Evolutionary conservation across 257 asterid genomes (phyloP), one percentile per base, ranked within the genome.

Genomic region (Nicotiana paniculata): DNA sequence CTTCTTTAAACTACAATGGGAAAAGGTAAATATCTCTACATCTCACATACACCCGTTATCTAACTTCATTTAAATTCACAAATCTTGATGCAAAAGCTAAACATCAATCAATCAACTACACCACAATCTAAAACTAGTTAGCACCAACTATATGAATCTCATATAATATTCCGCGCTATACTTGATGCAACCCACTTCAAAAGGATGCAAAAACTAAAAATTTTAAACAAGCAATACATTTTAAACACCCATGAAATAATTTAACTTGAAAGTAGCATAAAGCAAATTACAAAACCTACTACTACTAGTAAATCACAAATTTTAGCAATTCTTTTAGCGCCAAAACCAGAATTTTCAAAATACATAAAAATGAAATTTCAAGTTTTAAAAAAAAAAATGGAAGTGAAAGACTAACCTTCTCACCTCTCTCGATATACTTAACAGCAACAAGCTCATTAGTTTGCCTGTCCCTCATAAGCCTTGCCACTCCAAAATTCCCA

Each of bases 391-490:
- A 28, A 3, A 9, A 32, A 32, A 32, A 43, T 43, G 53, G 57
- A 61, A 63, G 5, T 46, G 37, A 32, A 55, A 72, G 17, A 35
- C 82, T 24, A 81, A 96, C 98, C 99, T 96, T 96, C 84, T 93
- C 97, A 58, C 99, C 99, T 86, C 99, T 90, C 89, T 96, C 99
- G 89, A 96, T 96, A 77, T 96, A 96, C 97, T 96, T 96, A 9
- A 94, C 98, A 82, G 99, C 99, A 85, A 94, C 98, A 81, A 96
- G 98, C 81, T 96, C 93, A 43, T 90, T 89, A 8, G 93, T 96
- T 55, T 91, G 93, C 26, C 97, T 86, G 83, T 96, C 99, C 79
- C 98, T 90, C 99, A 96, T 94, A 12, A 94, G 90, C 83, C 98
- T 91, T 21, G 99, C 99, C 70, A 96, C 99, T 18, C 99, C 99